These are phyloP conservation scores for Lodderomyces parapsilosis DNA, from an alignment of 1,139 yeast genomes.

Conservation along the genomic window DNA sequence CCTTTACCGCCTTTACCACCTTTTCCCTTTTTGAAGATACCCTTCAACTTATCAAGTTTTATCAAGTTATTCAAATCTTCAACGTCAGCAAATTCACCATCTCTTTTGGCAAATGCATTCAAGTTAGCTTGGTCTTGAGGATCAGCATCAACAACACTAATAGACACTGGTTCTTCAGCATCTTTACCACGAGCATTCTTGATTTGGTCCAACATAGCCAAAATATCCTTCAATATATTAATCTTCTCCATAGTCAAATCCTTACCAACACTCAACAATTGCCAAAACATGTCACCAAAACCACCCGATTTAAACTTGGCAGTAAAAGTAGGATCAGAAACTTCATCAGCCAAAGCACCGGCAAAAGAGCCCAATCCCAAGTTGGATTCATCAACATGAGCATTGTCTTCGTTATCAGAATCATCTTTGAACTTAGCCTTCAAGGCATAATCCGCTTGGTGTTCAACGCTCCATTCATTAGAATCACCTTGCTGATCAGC, in stretches of 20 bases:
- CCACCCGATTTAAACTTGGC: constrained; percentile 11
- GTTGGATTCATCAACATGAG: constrained; percentile 1
- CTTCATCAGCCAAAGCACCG: not conserved
- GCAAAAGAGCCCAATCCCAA: not conserved
- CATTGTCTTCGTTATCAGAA: constrained; percentile 2
- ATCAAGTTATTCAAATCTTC: constrained; percentile 2
- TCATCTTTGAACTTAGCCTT: not conserved
- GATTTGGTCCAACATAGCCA: constrained; percentile 12
- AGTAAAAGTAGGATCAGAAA: constrained; percentile 4
- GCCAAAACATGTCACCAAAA: constrained; percentile 14
- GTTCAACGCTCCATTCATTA: constrained; percentile 1
- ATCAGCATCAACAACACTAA: constrained; percentile 5
- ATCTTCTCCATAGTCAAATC: constrained; percentile 13
- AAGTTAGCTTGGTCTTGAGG: constrained; percentile 2
- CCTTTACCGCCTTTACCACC: constrained; percentile 5
- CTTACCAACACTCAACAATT: constrained; percentile 13
- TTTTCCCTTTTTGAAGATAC: constrained; percentile 3
- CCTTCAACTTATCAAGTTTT: constrained; percentile 4
- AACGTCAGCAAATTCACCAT: not conserved
- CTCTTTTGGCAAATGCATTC: not conserved
- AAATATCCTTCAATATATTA: constrained; percentile 13
- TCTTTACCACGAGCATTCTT: constrained; percentile 5
- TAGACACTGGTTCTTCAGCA: not conserved
- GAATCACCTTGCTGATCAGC: not conserved
- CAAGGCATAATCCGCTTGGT: constrained; percentile 2